Base-by-base conservation (phyloP, 2,329 filamentous ascomycete species). In the Pyrenophora teres region DNA sequence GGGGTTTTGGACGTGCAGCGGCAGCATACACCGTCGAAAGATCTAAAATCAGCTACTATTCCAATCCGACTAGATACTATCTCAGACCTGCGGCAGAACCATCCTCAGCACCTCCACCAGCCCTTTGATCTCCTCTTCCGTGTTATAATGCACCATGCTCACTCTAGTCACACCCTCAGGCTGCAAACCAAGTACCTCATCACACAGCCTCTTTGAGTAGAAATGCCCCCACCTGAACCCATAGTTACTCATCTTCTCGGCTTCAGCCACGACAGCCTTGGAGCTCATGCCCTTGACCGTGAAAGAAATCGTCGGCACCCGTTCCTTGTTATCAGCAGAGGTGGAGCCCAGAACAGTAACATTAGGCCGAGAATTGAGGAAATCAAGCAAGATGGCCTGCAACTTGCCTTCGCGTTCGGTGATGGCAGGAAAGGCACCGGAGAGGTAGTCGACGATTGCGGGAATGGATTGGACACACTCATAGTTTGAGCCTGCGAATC, bases 81-180 rank as follows among this genome's bases (percentile, higher is more conserved):
- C 6, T 10, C 39, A 52, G n/a, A 15, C 21, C 21, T 43, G 19
- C 6, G 68, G 64, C n/a, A 83, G 57, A 0, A 81, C 74, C 56
- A 78, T 77, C 52, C 85, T 80, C 48, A 87, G 62, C 1, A 80
- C 75, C 31, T 76, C 74, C 16, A 85, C 77, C 48, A 85, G 77
- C 7, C 68, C 75, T 39, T 76, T 72, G 3, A 87, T 76, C 65
- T 87, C 85, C 3, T 84, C 80, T 59, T 83, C 83, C 2, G 85
- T 88, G 62, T 90, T 90, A 65, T 90, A 90, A 71, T 90, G 87
- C 47, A 87, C 80, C 77, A 89, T 78, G 62, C 85, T 88, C n/a
- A 89, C 84, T 56, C 88, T 79, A 4, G 88, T 80, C 7, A 90
- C 82, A 0, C 86, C 88, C 59, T 88, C 80, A 7, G 81, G 76